phyloP scores from a whole-genome alignment of 306 rosid genomes.

The Rubus idaeus region DNA sequence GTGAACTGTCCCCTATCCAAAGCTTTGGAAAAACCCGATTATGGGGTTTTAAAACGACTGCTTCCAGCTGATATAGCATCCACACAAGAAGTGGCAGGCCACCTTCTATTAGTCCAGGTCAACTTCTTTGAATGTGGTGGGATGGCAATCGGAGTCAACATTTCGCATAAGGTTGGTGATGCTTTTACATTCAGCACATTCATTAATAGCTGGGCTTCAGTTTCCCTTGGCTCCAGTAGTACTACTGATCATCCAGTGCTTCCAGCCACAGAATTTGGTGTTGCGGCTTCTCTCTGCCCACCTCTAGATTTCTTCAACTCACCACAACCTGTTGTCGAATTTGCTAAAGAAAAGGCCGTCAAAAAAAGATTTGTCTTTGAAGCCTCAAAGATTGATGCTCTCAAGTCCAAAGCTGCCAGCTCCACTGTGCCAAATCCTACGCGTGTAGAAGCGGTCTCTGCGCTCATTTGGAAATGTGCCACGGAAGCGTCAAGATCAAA shows the following conservation, averaged over 20 bases:
- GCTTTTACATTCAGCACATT: conserved; percentile 40
- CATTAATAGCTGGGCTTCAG: conserved; percentile 41
- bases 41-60: conserved; percentile 6
- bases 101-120: conserved; percentile 39
- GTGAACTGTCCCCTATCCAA: conserved; percentile 25
- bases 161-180: conserved; percentile 49
- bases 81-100: conserved; percentile 3
- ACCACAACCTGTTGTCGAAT: conserved; percentile 2
- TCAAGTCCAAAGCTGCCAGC: conserved; percentile 1
- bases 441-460: conserved; percentile 22
- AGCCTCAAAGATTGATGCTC: conserved; percentile 19
- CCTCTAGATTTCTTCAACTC: conserved; percentile 13
- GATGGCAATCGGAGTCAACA: conserved; percentile 40
- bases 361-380: conserved; percentile 25
- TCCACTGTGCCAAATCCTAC: conserved; percentile 18
- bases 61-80: conserved; percentile 24
- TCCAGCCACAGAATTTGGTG: conserved; percentile 7
- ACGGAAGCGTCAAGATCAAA: conserved; percentile 16
- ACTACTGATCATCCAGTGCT: neutral
- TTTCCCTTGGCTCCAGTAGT: neutral
- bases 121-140: conserved; percentile 53
- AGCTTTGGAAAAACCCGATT: conserved; percentile 19
- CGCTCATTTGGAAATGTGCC: conserved; percentile 17
- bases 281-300: conserved; percentile 4
- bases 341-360: neutral